phyloP scores from a whole-genome alignment of 2,329 filamentous ascomycete genomes.

The Aschersonia sp. region DNA sequence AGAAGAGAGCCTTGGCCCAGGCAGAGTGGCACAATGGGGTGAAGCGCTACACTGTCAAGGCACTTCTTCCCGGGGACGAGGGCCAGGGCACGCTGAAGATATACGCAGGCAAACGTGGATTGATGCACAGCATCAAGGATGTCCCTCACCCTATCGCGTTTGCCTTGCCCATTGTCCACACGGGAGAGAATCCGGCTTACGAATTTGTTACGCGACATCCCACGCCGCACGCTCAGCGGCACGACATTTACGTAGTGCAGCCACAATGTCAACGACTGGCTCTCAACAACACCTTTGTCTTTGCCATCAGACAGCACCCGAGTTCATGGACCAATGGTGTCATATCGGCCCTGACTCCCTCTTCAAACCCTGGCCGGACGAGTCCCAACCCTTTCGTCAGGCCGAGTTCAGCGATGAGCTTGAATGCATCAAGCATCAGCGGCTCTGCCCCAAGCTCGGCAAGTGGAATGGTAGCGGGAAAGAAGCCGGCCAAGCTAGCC shows the following conservation, averaged over 20 bases:
- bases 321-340: constrained; percentile 29
- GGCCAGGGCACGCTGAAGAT: constrained; percentile 78
- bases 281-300: constrained; percentile 95
- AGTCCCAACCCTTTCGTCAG: constrained; percentile 49
- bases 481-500: constrained; percentile 88
- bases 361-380: constrained; percentile 30
- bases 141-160: constrained; percentile 88
- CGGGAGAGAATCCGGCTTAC: constrained; percentile 84
- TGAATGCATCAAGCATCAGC: constrained; percentile 42
- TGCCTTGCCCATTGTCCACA: constrained; percentile 78
- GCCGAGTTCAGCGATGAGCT: constrained; percentile 50
- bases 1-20: constrained; percentile 78
- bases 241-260: constrained; percentile 93
- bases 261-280: constrained; percentile 83
- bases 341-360: constrained; percentile 25
- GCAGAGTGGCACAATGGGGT: constrained; percentile 78
- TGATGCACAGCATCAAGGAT: constrained; percentile 96
- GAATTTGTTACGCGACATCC: constrained; percentile 89
- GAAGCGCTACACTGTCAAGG: constrained; percentile 91
- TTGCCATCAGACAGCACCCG: constrained; percentile 86
- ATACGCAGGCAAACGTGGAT: constrained; percentile 83
- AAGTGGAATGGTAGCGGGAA: constrained; percentile 37
- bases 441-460: constrained; percentile 42
- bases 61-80: constrained; percentile 80
- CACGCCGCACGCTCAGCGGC: constrained; percentile 90